Conservation (phyloP, 2,329 filamentous ascomycete species). For the Ceratocystis ficicola region DNA sequence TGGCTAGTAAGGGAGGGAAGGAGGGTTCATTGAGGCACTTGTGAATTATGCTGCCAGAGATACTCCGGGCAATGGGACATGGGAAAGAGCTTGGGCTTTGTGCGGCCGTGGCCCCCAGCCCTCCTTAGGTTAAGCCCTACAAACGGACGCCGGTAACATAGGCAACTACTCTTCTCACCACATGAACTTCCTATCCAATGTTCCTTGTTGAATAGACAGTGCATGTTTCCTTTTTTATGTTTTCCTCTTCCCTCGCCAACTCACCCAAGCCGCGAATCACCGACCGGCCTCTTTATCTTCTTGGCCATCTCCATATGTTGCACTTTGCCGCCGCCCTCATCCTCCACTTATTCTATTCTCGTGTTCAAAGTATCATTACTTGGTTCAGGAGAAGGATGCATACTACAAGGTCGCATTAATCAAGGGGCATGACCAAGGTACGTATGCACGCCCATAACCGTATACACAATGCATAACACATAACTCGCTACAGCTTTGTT, state of each 20-base stretch:
- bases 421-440: conserved; percentile 7
- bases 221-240: background rate
- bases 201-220: background rate
- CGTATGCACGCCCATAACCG: background rate
- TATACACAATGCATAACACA: background rate
- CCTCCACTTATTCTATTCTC: background rate
- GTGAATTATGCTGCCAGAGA: background rate
- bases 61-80: background rate
- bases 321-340: background rate
- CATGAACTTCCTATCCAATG: background rate
- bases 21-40: too few relatives aligned
- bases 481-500: conserved; percentile 4
- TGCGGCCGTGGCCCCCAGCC: background rate
- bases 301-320: background rate
- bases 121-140: background rate
- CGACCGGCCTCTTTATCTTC: background rate
- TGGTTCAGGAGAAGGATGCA: conserved; percentile 10
- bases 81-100: too few relatives aligned
- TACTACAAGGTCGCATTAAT: background rate
- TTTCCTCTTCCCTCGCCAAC: background rate
- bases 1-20: too few relatives aligned
- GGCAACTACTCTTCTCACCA: background rate
- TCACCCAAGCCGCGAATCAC: background rate
- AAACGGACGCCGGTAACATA: background rate
- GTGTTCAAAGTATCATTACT: conserved; percentile 3